Conservation (phyloP, 2,329 filamentous ascomycete species). For the Hypoxylon rubiginosum region DNA sequence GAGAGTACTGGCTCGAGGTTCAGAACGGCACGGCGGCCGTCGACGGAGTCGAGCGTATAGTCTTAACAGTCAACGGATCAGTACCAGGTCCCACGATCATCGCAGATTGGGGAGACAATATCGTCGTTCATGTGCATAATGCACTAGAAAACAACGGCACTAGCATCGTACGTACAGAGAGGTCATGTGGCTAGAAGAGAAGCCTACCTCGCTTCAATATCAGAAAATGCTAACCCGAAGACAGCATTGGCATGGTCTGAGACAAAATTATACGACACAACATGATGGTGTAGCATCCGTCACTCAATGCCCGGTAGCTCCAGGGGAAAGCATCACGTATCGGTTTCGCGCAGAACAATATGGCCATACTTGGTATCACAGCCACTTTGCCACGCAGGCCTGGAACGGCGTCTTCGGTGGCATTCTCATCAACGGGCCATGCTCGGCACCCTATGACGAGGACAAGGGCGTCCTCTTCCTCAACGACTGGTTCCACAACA, state of each 20-base stretch:
- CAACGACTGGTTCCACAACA: conserved; percentile 69
- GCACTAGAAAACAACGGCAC: conserved; percentile 67
- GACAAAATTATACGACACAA: conserved; percentile 65
- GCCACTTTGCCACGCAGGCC: conserved; percentile 64
- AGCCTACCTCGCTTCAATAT: neutral
- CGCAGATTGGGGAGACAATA: conserved; percentile 62
- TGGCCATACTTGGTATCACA: conserved; percentile 68
- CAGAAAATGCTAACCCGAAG: neutral
- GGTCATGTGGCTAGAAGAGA: neutral
- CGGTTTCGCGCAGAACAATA: conserved; percentile 62
- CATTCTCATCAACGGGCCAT: conserved; percentile 72
- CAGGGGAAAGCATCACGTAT: conserved; percentile 67
- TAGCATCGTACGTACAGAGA: conserved; percentile 54
- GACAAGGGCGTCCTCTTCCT: conserved; percentile 72
- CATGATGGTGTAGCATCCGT: conserved; percentile 68
- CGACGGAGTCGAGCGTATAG: conserved; percentile 60
- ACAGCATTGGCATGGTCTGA: conserved; percentile 71
- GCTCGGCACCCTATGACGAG: conserved; percentile 69
- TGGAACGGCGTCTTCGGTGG: conserved; percentile 59
- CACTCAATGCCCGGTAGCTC: conserved; percentile 65
- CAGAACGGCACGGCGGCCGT: conserved; percentile 57
- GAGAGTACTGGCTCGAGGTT: conserved; percentile 63
- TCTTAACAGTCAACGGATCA: conserved; percentile 66
- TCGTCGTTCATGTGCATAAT: conserved; percentile 67
- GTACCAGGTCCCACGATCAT: conserved; percentile 71